A percentile compares a stretch with the other conserved stretches of the same genome.
These are phyloP conservation scores for Pythium brassicae DNA, from an alignment of 352 stramenopile genomes.

Conservation along the genomic window DNA sequence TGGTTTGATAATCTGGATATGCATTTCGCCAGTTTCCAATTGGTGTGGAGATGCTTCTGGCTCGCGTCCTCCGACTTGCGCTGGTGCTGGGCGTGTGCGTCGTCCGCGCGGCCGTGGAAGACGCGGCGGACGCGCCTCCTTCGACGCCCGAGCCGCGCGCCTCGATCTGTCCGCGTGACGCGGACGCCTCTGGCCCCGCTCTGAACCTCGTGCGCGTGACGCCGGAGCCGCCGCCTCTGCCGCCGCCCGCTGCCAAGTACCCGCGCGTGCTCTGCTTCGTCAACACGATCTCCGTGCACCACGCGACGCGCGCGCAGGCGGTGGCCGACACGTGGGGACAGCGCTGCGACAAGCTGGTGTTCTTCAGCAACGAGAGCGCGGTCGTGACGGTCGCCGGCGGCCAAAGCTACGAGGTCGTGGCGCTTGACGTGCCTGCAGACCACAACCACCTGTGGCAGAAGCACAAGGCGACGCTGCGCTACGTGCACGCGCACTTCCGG, in stretches of 20 bases:
- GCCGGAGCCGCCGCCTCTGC: constrained; percentile 13
- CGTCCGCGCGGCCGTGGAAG: neutral
- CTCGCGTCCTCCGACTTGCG: neutral
- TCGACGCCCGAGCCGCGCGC: constrained; percentile 19
- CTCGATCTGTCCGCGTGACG: constrained; percentile 53
- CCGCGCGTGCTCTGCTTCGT: constrained; percentile 75
- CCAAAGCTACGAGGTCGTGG: constrained; percentile 47
- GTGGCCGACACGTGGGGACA: constrained; percentile 81
- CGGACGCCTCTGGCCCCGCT: constrained; percentile 30
- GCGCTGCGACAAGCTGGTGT: constrained; percentile 73
- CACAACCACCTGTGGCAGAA: constrained; percentile 85
- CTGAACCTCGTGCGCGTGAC: constrained; percentile 42
- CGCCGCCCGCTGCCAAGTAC: constrained; percentile 16
- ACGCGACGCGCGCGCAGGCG: constrained; percentile 49
- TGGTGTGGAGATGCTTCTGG: no score
- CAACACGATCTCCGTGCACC: constrained; percentile 76
- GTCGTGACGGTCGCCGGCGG: constrained; percentile 34
- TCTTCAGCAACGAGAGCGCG: constrained; percentile 76
- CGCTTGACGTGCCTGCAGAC: constrained; percentile 63
- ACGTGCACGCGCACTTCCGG: constrained; percentile 65
- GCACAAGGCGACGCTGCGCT: constrained; percentile 68
- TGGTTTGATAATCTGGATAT: no score
- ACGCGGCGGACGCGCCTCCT: neutral
- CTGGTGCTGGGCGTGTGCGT: neutral
- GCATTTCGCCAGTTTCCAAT: no score